Conservation (phyloP, 768 basidiomycete species). For the Suillus weaverae region DNA sequence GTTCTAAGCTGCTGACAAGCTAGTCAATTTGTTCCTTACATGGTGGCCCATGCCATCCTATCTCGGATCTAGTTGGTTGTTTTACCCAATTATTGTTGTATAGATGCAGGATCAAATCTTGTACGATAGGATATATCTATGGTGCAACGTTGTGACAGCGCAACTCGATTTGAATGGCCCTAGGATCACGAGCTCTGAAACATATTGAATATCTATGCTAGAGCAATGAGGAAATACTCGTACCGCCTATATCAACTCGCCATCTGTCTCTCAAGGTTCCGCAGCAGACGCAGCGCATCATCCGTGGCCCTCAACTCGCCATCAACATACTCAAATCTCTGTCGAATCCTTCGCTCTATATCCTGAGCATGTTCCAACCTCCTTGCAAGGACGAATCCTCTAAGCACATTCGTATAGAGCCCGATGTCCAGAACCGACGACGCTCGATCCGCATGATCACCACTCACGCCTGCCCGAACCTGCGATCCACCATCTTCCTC, state of each 20-base stretch:
- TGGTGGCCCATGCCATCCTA: not conserved
- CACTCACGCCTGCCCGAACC: not conserved
- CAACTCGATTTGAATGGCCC: not conserved
- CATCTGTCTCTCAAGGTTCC: slow-evolving; percentile 16
- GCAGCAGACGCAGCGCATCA: slow-evolving; percentile 20
- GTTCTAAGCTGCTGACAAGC: too few species aligned
- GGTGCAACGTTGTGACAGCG: not conserved
- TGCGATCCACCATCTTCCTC: slow-evolving; percentile 27
- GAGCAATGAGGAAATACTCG: not conserved
- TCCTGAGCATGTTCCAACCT: slow-evolving; percentile 31
- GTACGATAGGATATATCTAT: not conserved
- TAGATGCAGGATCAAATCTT: not conserved
- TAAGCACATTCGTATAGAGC: slow-evolving; percentile 39
- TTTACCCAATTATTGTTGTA: not conserved
- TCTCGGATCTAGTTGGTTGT: too few species aligned
- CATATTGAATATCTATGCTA: not conserved
- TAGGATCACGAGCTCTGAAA: not conserved
- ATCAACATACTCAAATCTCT: slow-evolving; percentile 20
- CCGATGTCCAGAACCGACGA: slow-evolving; percentile 20
- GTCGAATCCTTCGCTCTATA: slow-evolving; percentile 30
- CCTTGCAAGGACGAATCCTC: slow-evolving; percentile 35
- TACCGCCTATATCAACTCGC: not conserved
- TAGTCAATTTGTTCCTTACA: too few species aligned
- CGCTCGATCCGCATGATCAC: not conserved
- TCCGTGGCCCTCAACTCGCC: slow-evolving; percentile 28